These are phyloP conservation scores for Colletotrichum cuscutae DNA, from an alignment of 2,329 filamentous ascomycete species.

Conservation along the genomic window DNA sequence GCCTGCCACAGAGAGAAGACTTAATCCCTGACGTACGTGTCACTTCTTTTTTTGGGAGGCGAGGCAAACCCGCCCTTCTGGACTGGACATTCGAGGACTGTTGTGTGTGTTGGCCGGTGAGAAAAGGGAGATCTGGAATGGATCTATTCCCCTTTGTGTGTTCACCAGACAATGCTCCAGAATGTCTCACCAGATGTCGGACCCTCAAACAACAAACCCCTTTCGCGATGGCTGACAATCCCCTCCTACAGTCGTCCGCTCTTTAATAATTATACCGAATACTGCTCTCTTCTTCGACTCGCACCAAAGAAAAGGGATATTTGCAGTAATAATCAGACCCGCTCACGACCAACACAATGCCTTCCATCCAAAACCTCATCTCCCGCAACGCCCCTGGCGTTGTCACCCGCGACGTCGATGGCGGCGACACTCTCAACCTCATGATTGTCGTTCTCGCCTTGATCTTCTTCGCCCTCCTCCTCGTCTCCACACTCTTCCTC, in stretches of 20 bases:
- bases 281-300: slow-evolving; percentile 19
- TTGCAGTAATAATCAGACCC: slow-evolving; percentile 16
- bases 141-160: slow-evolving; percentile 6
- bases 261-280: slow-evolving; percentile 27
- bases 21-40: slow-evolving; percentile 34
- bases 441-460: slow-evolving; percentile 84
- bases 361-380: slow-evolving; percentile 49
- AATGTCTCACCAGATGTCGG: slow-evolving; percentile 20
- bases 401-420: slow-evolving; percentile 47
- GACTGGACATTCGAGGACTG: not conserved
- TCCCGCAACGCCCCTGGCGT: slow-evolving; percentile 56
- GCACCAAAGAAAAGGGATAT: slow-evolving; percentile 12
- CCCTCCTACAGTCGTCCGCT: slow-evolving; percentile 15
- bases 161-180: slow-evolving; percentile 22
- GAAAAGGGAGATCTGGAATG: slow-evolving; percentile 17
- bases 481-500: slow-evolving; percentile 75
- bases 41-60: not conserved
- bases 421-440: slow-evolving; percentile 76
- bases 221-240: slow-evolving; percentile 24
- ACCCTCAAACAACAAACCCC: slow-evolving; percentile 12
- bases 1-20: slow-evolving; percentile 27
- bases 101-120: slow-evolving; percentile 9
- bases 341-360: slow-evolving; percentile 42
- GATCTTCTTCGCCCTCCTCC: slow-evolving; percentile 75
- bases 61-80: not conserved